phyloP scores from a whole-genome alignment of 352 stramenopile species.

The Phytophthora cryptogea region DNA sequence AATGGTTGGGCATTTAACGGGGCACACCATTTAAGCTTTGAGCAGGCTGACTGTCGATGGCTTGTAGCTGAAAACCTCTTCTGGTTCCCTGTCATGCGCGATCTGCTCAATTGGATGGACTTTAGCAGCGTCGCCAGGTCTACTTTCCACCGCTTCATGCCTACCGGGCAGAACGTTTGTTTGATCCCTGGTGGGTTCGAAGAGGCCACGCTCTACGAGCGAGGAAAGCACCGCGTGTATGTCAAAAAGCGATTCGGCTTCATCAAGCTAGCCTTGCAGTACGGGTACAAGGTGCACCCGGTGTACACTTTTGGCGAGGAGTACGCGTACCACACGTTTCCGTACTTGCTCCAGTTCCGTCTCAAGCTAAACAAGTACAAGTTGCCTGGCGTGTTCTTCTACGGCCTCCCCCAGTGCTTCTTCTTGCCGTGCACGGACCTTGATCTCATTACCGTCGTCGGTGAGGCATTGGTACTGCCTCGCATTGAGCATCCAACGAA shows the following conservation, averaged over 20 bases:
- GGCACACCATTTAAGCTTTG: conserved; percentile 49
- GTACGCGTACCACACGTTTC: conserved; percentile 80
- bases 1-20: conserved; percentile 56
- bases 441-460: conserved; percentile 87
- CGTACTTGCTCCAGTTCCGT: conserved; percentile 68
- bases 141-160: conserved; percentile 52
- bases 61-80: conserved; percentile 71
- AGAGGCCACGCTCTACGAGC: conserved; percentile 88
- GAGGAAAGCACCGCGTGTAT: conserved; percentile 87
- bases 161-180: conserved; percentile 53
- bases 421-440: conserved; percentile 76
- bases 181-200: conserved; percentile 93
- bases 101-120: conserved; percentile 62
- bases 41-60: conserved; percentile 49
- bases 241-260: conserved; percentile 91
- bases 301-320: conserved; percentile 94
- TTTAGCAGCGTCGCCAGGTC: conserved; percentile 48
- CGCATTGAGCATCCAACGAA: conserved; percentile 85
- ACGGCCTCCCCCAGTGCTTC: conserved; percentile 70
- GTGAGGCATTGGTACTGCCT: conserved; percentile 84
- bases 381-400: conserved; percentile 77
- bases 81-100: conserved; percentile 56
- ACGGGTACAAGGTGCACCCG: conserved; percentile 88
- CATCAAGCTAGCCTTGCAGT: conserved; percentile 91
- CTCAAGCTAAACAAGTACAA: conserved; percentile 84